phyloP scores from a whole-genome alignment of 2,329 filamentous ascomycete genomes.

The Aspergillus tamarii region DNA sequence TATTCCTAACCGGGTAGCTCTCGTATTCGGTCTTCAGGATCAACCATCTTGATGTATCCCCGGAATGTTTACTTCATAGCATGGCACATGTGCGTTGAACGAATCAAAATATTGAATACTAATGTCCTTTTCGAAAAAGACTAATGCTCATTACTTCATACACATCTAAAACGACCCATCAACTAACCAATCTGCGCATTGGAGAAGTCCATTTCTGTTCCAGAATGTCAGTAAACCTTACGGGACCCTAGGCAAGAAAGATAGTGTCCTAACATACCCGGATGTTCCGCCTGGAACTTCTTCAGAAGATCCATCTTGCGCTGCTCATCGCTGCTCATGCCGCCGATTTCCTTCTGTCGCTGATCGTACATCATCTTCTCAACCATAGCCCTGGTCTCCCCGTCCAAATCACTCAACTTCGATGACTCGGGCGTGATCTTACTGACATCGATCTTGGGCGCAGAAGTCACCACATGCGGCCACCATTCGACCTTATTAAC shows the following conservation, averaged over 20 bases:
- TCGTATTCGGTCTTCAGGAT: constrained; percentile 23
- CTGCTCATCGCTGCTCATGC: constrained; percentile 90
- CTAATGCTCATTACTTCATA: constrained; percentile 27
- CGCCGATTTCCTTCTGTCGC: constrained; percentile 89
- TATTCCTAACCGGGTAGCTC: constrained; percentile 23
- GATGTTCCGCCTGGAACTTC: constrained; percentile 84
- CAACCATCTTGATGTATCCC: background rate
- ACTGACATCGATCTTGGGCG: constrained; percentile 89
- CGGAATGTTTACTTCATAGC: background rate
- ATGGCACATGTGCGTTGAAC: background rate
- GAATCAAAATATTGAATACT: background rate
- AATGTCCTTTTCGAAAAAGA: background rate
- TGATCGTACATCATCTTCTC: constrained; percentile 99
- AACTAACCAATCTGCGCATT: constrained; percentile 63
- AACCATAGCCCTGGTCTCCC: constrained; percentile 93
- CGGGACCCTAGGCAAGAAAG: background rate
- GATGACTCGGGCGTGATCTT: constrained; percentile 94
- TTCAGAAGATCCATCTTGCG: constrained; percentile 91
- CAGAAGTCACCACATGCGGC: constrained; percentile 83
- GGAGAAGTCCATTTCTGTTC: constrained; percentile 67
- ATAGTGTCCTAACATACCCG: constrained; percentile 40
- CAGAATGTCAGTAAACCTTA: constrained; percentile 8
- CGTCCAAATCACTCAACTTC: constrained; percentile 89
- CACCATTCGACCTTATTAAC: constrained; percentile 98
- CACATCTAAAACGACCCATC: constrained; percentile 10